These are phyloP conservation scores for Syzygium oleosum DNA, from an alignment of 345 rosid genomes.

Conservation along the genomic window DNA sequence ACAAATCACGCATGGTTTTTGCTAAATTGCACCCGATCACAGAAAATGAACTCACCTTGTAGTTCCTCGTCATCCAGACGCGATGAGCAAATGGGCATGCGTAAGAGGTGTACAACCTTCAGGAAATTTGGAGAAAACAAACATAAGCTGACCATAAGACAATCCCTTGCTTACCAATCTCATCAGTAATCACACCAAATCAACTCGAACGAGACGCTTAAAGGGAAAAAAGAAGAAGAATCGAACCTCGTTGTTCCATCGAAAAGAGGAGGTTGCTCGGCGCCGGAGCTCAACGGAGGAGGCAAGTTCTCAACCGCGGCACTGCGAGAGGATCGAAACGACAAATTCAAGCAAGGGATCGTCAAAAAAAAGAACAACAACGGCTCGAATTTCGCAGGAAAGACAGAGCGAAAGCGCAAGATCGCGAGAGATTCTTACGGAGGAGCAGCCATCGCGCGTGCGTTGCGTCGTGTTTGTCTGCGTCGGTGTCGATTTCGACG, in stretches of 20 bases:
- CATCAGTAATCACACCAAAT: background rate
- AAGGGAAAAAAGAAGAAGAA: background rate
- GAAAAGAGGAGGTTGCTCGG: slow-evolving; percentile 60
- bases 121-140: background rate
- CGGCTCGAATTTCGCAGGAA: too few species aligned
- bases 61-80: slow-evolving; percentile 89
- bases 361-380: background rate
- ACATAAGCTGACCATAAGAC: background rate
- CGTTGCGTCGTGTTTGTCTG: background rate
- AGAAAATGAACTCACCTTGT: slow-evolving; percentile 31
- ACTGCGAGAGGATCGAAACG: background rate
- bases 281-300: slow-evolving; percentile 35
- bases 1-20: background rate
- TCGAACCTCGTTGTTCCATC: slow-evolving; percentile 65
- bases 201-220: background rate
- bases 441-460: too few species aligned
- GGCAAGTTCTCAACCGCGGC: slow-evolving; percentile 40
- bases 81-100: slow-evolving; percentile 79
- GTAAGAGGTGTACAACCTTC: slow-evolving; percentile 56
- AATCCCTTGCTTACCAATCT: background rate
- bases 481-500: too few species aligned
- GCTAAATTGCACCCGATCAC: background rate
- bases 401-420: too few species aligned
- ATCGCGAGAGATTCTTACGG: too few species aligned
- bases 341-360: background rate